These are phyloP conservation scores for Colletotrichum abscissum DNA, from an alignment of 2,329 filamentous ascomycete species.

Conservation along the genomic window DNA sequence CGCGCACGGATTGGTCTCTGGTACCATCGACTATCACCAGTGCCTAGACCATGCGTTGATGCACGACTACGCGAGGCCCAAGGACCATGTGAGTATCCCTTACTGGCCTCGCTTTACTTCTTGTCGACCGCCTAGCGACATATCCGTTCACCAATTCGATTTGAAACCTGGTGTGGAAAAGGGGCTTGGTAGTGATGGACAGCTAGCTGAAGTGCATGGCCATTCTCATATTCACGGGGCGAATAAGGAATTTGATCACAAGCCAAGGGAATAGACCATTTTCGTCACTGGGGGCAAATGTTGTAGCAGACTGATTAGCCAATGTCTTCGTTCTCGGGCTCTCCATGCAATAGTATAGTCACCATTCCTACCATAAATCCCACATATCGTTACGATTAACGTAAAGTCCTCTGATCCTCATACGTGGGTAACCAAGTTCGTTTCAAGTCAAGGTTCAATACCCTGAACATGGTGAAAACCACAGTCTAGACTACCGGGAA, in stretches of 20 bases:
- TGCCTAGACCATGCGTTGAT: slow-evolving; percentile 12
- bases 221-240: neutral
- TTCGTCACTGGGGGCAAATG: neutral
- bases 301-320: neutral
- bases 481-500: neutral
- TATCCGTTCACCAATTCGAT: neutral
- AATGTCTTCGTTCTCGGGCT: neutral
- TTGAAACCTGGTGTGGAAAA: neutral
- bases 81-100: neutral
- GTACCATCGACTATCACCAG: slow-evolving; percentile 15
- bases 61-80: slow-evolving; percentile 3
- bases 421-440: neutral
- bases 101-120: neutral
- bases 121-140: neutral
- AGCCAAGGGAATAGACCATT: neutral
- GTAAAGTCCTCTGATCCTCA: neutral
- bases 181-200: neutral
- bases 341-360: neutral
- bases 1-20: slow-evolving; percentile 7
- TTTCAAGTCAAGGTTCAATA: neutral
- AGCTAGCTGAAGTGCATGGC: neutral
- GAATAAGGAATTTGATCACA: neutral
- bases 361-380: neutral
- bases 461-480: neutral
- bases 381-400: neutral